Evolutionary conservation across 495 filamentous ascomycete species (phyloP).

Genomic region (Xanthoparmelia taractica): DNA sequence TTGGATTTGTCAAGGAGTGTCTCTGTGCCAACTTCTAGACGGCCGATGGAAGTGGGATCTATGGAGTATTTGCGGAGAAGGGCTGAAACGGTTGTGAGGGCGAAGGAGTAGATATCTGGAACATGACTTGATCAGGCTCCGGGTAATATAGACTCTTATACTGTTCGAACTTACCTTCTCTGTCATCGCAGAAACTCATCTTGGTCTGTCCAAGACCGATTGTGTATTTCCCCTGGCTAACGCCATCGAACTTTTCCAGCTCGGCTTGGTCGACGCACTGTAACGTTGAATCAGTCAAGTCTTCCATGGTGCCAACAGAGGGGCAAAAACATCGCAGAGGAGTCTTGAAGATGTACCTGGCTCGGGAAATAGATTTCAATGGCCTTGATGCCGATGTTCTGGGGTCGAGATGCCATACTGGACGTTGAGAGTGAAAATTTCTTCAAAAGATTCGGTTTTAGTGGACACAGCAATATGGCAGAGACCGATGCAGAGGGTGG

Average conservation of each 20-base stretch:
- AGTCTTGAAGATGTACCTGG: constrained; percentile 56
- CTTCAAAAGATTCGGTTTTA: neutral
- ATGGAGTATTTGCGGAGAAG: constrained; percentile 90
- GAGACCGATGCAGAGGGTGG: neutral
- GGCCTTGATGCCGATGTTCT: constrained; percentile 99
- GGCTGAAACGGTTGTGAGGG: constrained; percentile 80
- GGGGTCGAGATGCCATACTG: constrained; percentile 74
- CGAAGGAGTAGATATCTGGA: constrained; percentile 94
- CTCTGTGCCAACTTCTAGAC: constrained; percentile 96
- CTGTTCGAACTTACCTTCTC: constrained; percentile 62
- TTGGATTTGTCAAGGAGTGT: constrained; percentile 99
- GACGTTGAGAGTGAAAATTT: neutral
- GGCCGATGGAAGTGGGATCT: constrained; percentile 81
- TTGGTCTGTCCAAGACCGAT: constrained; percentile 99
- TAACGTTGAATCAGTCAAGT: constrained; percentile 26
- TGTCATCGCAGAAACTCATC: constrained; percentile 99
- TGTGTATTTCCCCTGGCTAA: constrained; percentile 90
- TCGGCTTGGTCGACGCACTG: constrained; percentile 96
- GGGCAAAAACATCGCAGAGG: neutral
- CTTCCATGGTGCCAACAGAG: constrained; percentile 13
- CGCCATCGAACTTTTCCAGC: constrained; percentile 97
- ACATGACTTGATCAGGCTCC: constrained; percentile 6
- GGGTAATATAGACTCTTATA: neutral
- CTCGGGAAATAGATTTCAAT: constrained; percentile 98
- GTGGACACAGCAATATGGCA: neutral